These are phyloP conservation scores for Wickerhamiella lipophila DNA, from an alignment of 805 yeast genomes.

Conservation along the genomic window DNA sequence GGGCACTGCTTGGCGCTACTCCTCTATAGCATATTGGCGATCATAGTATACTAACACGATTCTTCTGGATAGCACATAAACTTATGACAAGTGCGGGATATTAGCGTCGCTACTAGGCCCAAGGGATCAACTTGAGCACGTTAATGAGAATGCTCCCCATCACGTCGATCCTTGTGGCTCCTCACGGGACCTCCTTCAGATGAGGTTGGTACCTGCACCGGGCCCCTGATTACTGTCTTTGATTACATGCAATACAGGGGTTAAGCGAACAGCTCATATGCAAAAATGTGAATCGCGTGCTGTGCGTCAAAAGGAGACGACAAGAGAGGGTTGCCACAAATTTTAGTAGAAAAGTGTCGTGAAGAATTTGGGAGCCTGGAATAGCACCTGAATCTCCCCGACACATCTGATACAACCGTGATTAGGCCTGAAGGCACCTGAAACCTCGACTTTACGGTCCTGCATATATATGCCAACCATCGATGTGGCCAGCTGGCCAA, in stretches of 20 bases:
- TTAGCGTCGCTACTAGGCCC: background rate
- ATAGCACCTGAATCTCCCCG: background rate
- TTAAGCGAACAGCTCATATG: slow-evolving; percentile 1
- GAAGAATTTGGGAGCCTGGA: background rate
- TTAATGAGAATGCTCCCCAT: background rate
- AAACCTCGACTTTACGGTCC: slow-evolving; percentile 1
- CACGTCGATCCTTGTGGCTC: background rate
- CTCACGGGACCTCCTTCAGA: background rate
- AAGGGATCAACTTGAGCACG: too few relatives aligned
- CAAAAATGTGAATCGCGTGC: background rate
- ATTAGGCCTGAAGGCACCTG: background rate
- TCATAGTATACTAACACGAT: too few relatives aligned
- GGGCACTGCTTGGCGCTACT: too few relatives aligned
- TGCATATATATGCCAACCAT: slow-evolving; percentile 1
- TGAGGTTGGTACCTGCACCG: background rate
- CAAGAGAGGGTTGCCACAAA: background rate
- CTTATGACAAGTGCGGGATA: too few relatives aligned
- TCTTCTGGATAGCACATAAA: too few relatives aligned
- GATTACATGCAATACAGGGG: slow-evolving; percentile 1
- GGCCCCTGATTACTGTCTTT: slow-evolving; percentile 1
- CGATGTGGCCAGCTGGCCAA: slow-evolving; percentile 1
- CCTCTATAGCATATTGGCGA: too few relatives aligned
- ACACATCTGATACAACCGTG: background rate
- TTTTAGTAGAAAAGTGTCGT: too few relatives aligned
- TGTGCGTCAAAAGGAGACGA: background rate